phyloP scores from a whole-genome alignment of 169 alveolate genomes.

The Plasmodium sp. region DNA sequence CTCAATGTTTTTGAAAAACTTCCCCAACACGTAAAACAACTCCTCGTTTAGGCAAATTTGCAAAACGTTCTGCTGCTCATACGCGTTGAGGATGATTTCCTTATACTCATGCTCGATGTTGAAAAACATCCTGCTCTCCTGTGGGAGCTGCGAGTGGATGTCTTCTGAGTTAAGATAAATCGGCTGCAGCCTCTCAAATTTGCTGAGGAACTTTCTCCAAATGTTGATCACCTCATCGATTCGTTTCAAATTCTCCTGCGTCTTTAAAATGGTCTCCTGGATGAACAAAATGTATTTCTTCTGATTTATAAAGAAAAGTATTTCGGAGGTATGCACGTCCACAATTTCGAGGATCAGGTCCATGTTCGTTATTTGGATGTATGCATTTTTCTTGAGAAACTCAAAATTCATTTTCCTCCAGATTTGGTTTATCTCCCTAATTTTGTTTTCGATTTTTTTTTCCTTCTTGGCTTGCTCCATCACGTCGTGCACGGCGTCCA shows the following conservation, averaged over 20 bases:
- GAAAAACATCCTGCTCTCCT: slow-evolving; percentile 95
- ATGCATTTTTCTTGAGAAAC: slow-evolving; percentile 90
- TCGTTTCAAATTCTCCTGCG: slow-evolving; percentile 89
- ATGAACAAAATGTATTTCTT: slow-evolving; percentile 92
- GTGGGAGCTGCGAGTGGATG: slow-evolving; percentile 96
- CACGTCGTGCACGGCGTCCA: slow-evolving; percentile 94
- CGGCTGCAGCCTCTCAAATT: slow-evolving; percentile 95
- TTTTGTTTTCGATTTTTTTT: slow-evolving; percentile 94
- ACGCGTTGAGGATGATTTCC: slow-evolving; percentile 95
- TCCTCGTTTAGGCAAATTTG: slow-evolving; percentile 95
- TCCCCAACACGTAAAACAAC: slow-evolving; percentile 89
- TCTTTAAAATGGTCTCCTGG: slow-evolving; percentile 91
- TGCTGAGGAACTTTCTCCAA: slow-evolving; percentile 95
- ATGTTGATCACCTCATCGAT: slow-evolving; percentile 93
- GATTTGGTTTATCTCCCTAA: slow-evolving; percentile 89
- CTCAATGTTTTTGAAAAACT: slow-evolving; percentile 91
- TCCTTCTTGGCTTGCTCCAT: slow-evolving; percentile 96
- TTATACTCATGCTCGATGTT: slow-evolving; percentile 94
- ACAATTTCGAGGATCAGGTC: slow-evolving; percentile 91
- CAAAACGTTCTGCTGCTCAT: slow-evolving; percentile 91
- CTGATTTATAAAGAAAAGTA: slow-evolving; percentile 72
- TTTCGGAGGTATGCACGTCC: slow-evolving; percentile 87
- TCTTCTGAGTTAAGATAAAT: slow-evolving; percentile 97
- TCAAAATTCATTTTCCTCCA: slow-evolving; percentile 93
- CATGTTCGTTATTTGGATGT: slow-evolving; percentile 91